Evolutionary conservation across 345 rosid genomes (phyloP).

Genomic region (Camelina hispida): DNA sequence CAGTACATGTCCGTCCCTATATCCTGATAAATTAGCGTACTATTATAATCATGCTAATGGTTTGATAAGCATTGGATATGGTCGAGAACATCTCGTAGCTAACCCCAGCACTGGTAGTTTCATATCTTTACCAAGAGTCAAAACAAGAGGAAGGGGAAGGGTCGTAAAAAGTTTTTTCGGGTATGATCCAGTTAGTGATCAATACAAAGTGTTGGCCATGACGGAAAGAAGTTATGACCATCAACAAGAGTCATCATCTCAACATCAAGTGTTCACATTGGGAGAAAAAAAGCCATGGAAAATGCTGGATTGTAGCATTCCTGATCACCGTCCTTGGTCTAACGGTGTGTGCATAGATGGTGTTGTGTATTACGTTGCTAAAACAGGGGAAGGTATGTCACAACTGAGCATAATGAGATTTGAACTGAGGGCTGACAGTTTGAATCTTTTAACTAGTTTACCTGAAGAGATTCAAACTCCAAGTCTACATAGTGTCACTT

Average conservation of each 20-base stretch:
- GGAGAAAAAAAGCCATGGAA: conserved; percentile 6
- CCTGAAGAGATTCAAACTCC: background rate
- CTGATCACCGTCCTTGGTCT: conserved; percentile 3
- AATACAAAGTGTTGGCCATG: background rate
- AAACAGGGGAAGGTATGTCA: background rate
- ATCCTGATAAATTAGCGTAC: no score
- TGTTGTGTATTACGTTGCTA: conserved; percentile 16
- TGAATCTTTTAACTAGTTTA: background rate
- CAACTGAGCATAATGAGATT: conserved; percentile 2
- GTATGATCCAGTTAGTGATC: background rate
- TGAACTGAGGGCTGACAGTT: conserved; percentile 15
- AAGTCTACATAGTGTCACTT: background rate
- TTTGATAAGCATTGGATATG: background rate
- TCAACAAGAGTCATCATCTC: background rate
- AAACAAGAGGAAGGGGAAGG: background rate
- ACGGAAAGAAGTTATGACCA: background rate
- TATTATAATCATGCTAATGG: background rate
- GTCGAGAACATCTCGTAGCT: background rate
- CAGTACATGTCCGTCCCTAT: no score
- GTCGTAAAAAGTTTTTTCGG: background rate
- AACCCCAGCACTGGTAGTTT: background rate
- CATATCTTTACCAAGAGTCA: background rate
- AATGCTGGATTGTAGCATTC: conserved; percentile 7
- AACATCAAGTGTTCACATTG: conserved; percentile 26
- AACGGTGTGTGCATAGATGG: conserved; percentile 25